A percentile compares a stretch with the other conserved stretches of the same genome.
These are phyloP conservation scores for Neohortaea acidophila DNA, from an alignment of 495 filamentous ascomycete species.

Conservation along the genomic window DNA sequence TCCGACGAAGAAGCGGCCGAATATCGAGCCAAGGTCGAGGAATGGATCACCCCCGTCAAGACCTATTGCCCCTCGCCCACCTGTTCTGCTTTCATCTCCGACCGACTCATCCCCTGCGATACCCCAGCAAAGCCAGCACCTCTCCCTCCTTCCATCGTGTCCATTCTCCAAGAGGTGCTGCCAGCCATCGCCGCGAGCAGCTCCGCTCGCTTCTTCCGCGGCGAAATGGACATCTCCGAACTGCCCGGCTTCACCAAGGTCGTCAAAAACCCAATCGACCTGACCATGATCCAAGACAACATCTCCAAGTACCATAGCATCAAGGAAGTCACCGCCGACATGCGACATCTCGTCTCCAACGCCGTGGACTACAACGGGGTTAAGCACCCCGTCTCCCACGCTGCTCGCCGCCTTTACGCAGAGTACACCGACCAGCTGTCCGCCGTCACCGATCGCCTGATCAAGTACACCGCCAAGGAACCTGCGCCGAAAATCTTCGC, in stretches of 20 bases:
- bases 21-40: slow-evolving; percentile 22
- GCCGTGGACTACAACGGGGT: slow-evolving; percentile 8
- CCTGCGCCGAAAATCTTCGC: not conserved
- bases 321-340: slow-evolving; percentile 5
- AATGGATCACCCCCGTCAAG: slow-evolving; percentile 23
- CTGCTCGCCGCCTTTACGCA: slow-evolving; percentile 3
- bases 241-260: slow-evolving; percentile 1
- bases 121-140: not conserved
- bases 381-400: slow-evolving; percentile 4
- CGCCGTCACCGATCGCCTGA: not conserved
- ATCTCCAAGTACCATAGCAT: not conserved
- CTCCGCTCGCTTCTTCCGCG: slow-evolving; percentile 9
- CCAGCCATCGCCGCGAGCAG: not conserved
- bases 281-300: slow-evolving; percentile 1
- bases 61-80: slow-evolving; percentile 23
- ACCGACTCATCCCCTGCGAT: slow-evolving; percentile 11
- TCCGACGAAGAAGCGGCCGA: slow-evolving; percentile 8
- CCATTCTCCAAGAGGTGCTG: slow-evolving; percentile 1
- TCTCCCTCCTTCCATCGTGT: not conserved
- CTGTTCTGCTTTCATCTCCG: slow-evolving; percentile 23
- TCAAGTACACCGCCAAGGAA: not conserved
- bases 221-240: not conserved
- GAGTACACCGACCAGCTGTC: not conserved
- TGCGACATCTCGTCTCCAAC: slow-evolving; percentile 6
- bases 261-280: slow-evolving; percentile 6